Percentiles rank a stretch among this genome's conserved stretches.
Conservation (phyloP, 208 protist genomes). For the Angomonas ambiguus region DNA sequence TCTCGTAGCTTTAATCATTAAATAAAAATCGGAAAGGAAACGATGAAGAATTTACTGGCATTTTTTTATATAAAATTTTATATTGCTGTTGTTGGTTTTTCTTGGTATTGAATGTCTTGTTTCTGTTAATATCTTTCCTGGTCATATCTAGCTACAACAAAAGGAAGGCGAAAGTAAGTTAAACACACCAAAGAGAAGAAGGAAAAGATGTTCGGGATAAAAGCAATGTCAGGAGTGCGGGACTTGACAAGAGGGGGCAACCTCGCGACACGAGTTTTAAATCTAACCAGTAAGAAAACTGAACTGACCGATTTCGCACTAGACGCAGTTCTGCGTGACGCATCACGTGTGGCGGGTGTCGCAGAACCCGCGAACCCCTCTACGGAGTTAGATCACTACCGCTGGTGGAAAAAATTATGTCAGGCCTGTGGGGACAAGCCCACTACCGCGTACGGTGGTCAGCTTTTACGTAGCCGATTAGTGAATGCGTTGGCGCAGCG, state of each 20-base stretch:
- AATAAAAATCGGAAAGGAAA: too few relatives aligned
- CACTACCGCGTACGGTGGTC: slow-evolving; percentile 51
- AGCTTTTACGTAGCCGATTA: slow-evolving; percentile 57
- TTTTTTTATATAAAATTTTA: background rate
- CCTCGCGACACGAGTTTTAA: slow-evolving; percentile 28
- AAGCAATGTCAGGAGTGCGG: slow-evolving; percentile 83
- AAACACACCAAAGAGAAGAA: too few relatives aligned
- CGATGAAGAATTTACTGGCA: too few relatives aligned
- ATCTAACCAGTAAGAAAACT: slow-evolving; percentile 28
- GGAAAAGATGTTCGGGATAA: slow-evolving; percentile 46
- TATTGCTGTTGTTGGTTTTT: background rate
- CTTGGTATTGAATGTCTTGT: background rate
- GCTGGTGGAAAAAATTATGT: slow-evolving; percentile 86
- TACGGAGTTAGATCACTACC: slow-evolving; percentile 41
- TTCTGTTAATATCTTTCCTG: background rate
- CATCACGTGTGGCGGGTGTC: slow-evolving; percentile 45
- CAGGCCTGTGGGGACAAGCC: slow-evolving; percentile 66
- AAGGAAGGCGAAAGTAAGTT: too few relatives aligned
- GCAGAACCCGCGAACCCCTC: slow-evolving; percentile 36
- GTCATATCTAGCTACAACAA: too few relatives aligned
- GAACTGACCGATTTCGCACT: slow-evolving; percentile 50
- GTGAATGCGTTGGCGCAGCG: slow-evolving; percentile 66
- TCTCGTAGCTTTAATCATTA: too few relatives aligned
- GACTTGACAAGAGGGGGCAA: slow-evolving; percentile 50
- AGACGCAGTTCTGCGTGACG: slow-evolving; percentile 55